Percentiles rank a stretch among this genome's conserved stretches.
Conservation (phyloP, 2,329 filamentous ascomycete genomes). For the Phialophora macrospora region DNA sequence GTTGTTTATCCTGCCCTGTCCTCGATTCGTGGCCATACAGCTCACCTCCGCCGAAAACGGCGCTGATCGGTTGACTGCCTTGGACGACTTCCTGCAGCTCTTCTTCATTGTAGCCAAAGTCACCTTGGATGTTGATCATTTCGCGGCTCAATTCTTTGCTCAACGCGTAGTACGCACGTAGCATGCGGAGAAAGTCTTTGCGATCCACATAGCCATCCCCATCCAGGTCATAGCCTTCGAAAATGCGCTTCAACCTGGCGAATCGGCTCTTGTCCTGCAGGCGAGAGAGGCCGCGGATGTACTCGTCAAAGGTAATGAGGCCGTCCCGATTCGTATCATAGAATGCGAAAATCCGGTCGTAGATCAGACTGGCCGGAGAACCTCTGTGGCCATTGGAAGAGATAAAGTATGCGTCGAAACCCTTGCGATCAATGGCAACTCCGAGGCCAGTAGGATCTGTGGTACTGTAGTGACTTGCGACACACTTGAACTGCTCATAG, state of each 20-base stretch:
- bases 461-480: conserved; percentile 83
- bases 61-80: conserved; percentile 76
- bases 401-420: conserved; percentile 88
- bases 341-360: conserved; percentile 95
- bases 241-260: conserved; percentile 70
- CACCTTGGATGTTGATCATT: conserved; percentile 75
- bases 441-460: conserved; percentile 77
- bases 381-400: conserved; percentile 80
- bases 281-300: conserved; percentile 77
- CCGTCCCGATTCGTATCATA: conserved; percentile 91
- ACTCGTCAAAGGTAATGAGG: conserved; percentile 90
- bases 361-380: conserved; percentile 83
- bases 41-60: conserved; percentile 73
- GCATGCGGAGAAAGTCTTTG: conserved; percentile 87
- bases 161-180: conserved; percentile 87
- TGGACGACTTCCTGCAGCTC: conserved; percentile 77
- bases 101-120: conserved; percentile 75
- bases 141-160: conserved; percentile 89
- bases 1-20: conserved; percentile 69
- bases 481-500: conserved; percentile 96
- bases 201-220: conserved; percentile 83
- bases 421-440: conserved; percentile 87
- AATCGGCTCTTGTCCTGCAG: conserved; percentile 66
- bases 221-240: conserved; percentile 90
- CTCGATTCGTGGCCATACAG: conserved; percentile 66